Base-by-base conservation (phyloP, 2,329 filamentous ascomycete species). In the Ceratocystis ficicola region DNA sequence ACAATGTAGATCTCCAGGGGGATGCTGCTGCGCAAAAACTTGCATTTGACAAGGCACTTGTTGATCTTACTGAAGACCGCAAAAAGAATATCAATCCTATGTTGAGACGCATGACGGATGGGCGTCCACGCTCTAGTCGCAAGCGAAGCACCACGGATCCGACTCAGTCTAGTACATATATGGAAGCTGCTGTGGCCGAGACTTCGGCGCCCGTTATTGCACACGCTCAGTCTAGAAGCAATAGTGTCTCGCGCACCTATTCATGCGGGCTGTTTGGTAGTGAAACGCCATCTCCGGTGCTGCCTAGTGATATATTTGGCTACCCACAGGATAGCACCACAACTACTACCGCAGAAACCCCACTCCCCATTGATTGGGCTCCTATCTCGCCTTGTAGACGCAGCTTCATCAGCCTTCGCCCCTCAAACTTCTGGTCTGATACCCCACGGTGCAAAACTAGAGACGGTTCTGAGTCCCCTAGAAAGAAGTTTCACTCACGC, bases 381-480 rank as follows among this genome's bases (percentile, higher is more conserved):
- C 65, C 63, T 20, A 48, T 60, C 5, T 30, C 63, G 69, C 75
- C 79, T 72, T 73, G 73, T n/a, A 77, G 75, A 3, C 74, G 76
- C 30, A 76, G 74, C 36, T 61, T 69, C 3, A 59, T 68, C 7
- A 63, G 68, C n/a, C 66, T 68, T 6, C 67, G 68, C 17, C 44
- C 69, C 5, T 63, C 68, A 6, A 41, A 44, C 25, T 60, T 67
- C 17, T 65, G 66, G 66, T 52, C 63, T 5, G 59, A 59, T 1
- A 17, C 44, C 28, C 41, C 44, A 30, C 44, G 10, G 25, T 72
- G 68, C 12, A 74, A 71, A 52, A 68, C 15, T 15, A 15, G 55
- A 25, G 55, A 59, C 30, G 55, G 55, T 5, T 36, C 28, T 1
- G 55, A 59, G 68, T 71, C 48, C 4, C 67, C 17, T 65, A 67